Evolutionary conservation across 257 asterid species (phyloP), one percentile per base, ranked within the genome.

Genomic region (Craterostigma plantagineum): DNA sequence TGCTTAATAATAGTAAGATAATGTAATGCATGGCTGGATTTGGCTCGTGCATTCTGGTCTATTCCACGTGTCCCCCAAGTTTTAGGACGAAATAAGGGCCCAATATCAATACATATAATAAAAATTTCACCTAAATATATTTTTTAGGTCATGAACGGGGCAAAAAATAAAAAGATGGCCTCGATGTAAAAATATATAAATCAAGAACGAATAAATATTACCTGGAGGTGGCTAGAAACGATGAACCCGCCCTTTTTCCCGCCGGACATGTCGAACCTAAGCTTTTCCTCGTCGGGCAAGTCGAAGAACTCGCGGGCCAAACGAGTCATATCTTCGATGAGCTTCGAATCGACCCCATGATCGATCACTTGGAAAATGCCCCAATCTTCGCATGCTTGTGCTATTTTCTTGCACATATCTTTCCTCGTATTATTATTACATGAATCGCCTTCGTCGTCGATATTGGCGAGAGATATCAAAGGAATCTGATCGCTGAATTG

Each of bases 191-290:
- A n/a, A n/a, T n/a, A n/a, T n/a, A n/a, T n/a, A n/a, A n/a, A n/a
- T n/a, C n/a, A n/a, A n/a, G n/a, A n/a, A n/a, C n/a, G 11, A 9
- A 10, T 36, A 2, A 9, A 36, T 9, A 45, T n/a, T 55, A 79
- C 93, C 82, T 76, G 84, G 10, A 84, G 69, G 50, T 79, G 95
- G 63, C 93, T 84, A 9, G 95, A 84, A 50, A 84, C 79, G 0
- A 70, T 68, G 54, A 79, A 84, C 9, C 95, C 95, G 5, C 93
- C 93, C 60, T 72, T 84, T 62, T 79, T 72, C 10, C 93, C 93
- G 1, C 85, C 92, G 1, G 81, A 52, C 90, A 77, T 79, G 45
- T 84, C 84, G 43, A 71, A 76, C 4, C 76, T 71, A 5, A 84
- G 81, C 56, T 84, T 84, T 43, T 84, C 85, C 0, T 66, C 46